Evolutionary conservation across 805 yeast genomes (phyloP), one percentile per base, ranked within the genome.

Genomic region (Metschnikowia henanensis): DNA sequence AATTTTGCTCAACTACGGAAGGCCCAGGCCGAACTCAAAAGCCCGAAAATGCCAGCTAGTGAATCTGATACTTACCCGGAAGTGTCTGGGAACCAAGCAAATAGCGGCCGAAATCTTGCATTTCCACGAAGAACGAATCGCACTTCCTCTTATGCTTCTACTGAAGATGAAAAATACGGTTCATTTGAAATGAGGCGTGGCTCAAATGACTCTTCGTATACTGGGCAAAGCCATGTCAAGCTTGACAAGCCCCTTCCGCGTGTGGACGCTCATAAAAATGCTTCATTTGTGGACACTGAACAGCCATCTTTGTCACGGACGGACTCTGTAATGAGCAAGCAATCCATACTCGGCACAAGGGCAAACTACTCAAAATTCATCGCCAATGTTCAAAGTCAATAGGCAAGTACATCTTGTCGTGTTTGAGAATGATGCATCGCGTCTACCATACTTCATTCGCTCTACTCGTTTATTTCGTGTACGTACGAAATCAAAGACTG

Each of bases 271-370:
- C 9, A 7, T 28, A 4, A 12, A n/a, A 3, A 12, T 3, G 16
- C 9, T 15, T 8, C 15, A n/a, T n/a, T 4, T n/a, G 9, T 15
- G 2, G n/a, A 28, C 30, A 28, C 9, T 10, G 30, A 28, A 7
- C 3, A 28, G 26, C 12, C 26, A 9, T 23, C 26, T 9, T 4
- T 23, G 12, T 23, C 26, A 13, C 26, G 26, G 26, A 13, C 26
- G 8, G 26, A 23, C 36, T 68, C 68, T 12, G 53, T 57, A 10
- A 49, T 49, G 49, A 66, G 72, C 41, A 65, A 65, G 45, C 56
- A 59, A 40, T 61, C 69, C 3, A 67, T 71, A 13, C 57, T 71
- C 38, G 71, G 73, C 3, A 71, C 76, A 2, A 53, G 72, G 19
- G 65, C 62, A 17, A 66, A 67, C 45, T 70, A 71, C 55, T 54